Evolutionary conservation across 1,139 yeast genomes (phyloP), one percentile per base, ranked within the genome.

Genomic region (Debaryomycetaceae sp.): DNA sequence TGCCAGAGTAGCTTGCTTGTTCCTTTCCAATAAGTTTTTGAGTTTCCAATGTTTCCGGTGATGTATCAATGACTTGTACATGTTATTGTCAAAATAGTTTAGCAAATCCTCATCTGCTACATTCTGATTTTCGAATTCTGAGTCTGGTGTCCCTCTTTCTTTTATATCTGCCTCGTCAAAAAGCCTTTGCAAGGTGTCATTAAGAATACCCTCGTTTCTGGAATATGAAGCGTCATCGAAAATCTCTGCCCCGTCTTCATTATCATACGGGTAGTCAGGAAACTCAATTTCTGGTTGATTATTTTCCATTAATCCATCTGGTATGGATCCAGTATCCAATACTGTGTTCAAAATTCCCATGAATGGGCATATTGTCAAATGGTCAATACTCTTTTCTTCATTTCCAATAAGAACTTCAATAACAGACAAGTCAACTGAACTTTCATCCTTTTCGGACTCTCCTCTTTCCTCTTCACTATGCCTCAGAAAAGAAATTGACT

Each of bases 21-120:
- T 29, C 30, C 26, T 33, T 28, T 32, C 19, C 13, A 35, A 11
- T 15, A 41, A 31, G 14, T 37, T 34, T 16, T 75, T 67, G 8
- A 91, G 86, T 61, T 85, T 87, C 98, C 98, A 92, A 61, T 87
- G 94, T 46, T 86, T 92, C 7, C 96, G 91, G 5, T 96, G 96
- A 31, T 34, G 30, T 11, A 94, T 76, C 96, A 95, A 87, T 55
- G 79, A 82, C 37, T 76, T 73, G 45, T 73, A 79, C 62, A 87
- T 64, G 14, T 78, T 74, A 46, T 78, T 81, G 55, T 87, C 95
- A 58, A 87, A 87, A 55, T 86, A 86, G 1, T 87, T 81, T 80
- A 87, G 79, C 41, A 87, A 67, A 50, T 83, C 87, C 41, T 74
- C 73, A 49, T 82, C 88, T 47, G 79, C 61, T 14, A 79, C 68